These are phyloP conservation scores for Metschnikowia chrysomelidarum DNA, from an alignment of 805 yeast genomes.

Conservation along the genomic window DNA sequence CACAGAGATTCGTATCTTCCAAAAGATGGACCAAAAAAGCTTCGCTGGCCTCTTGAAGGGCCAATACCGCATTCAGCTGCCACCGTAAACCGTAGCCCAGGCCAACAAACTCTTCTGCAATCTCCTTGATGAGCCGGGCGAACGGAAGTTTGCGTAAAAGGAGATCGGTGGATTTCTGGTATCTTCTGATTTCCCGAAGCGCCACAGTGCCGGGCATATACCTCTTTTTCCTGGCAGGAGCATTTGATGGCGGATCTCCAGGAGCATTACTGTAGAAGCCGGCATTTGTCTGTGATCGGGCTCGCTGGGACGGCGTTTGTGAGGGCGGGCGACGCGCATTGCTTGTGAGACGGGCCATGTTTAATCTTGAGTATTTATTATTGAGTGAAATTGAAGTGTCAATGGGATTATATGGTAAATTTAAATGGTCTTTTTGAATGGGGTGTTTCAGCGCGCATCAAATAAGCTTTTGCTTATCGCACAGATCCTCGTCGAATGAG, in stretches of 20 bases:
- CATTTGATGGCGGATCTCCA: constrained; percentile 47
- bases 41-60: constrained; percentile 79
- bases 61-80: constrained; percentile 77
- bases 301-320: constrained; percentile 6
- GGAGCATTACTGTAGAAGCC: constrained; percentile 51
- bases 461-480: too few relatives aligned
- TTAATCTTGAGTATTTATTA: too few relatives aligned
- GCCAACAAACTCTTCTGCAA: constrained; percentile 59
- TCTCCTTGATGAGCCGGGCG: constrained; percentile 72
- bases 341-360: constrained; percentile 18
- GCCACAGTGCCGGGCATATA: constrained; percentile 68
- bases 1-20: constrained; percentile 76
- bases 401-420: too few relatives aligned
- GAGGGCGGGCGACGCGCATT: constrained; percentile 9
- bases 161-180: constrained; percentile 66
- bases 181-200: constrained; percentile 63
- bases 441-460: too few relatives aligned
- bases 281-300: constrained; percentile 17
- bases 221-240: constrained; percentile 29
- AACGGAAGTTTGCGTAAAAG: constrained; percentile 72
- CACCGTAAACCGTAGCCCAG: constrained; percentile 60
- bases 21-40: constrained; percentile 70
- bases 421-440: too few relatives aligned
- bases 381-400: too few relatives aligned
- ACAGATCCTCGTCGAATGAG: background rate